Percentiles rank a stretch among this genome's conserved stretches.
phyloP scores from a whole-genome alignment of 176 grass and related monocot species.

The Ananas comosus region DNA sequence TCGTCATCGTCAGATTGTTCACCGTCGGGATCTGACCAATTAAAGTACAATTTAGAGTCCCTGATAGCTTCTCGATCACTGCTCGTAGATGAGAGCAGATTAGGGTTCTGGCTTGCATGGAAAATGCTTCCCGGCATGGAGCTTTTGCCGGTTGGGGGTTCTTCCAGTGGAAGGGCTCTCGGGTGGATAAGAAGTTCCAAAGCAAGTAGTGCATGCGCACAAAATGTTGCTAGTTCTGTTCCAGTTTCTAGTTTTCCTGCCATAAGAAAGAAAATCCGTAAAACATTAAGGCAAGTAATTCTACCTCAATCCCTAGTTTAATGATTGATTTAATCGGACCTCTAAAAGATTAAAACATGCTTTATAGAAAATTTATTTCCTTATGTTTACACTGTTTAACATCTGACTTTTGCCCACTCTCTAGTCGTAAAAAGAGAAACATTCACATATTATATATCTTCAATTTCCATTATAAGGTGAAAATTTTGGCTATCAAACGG shows the following conservation, averaged over 20 bases:
- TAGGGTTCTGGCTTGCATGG: conserved; percentile 11
- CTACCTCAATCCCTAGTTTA: background rate
- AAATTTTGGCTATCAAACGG: too few species aligned
- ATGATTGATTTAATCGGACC: conserved; percentile 7
- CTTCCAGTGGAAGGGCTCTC: conserved; percentile 47
- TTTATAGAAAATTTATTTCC: too few species aligned
- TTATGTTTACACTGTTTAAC: too few species aligned
- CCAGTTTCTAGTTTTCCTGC: conserved; percentile 75
- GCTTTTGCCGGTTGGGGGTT: background rate
- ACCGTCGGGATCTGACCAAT: conserved; percentile 40
- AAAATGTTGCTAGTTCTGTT: conserved; percentile 52
- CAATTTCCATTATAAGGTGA: too few species aligned
- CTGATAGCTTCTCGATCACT: too few species aligned
- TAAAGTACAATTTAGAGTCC: conserved; percentile 26
- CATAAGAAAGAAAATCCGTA: conserved; percentile 18
- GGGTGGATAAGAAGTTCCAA: conserved; percentile 90
- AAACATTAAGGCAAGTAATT: background rate
- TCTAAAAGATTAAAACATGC: background rate
- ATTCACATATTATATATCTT: too few species aligned
- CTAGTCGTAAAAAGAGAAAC: too few species aligned
- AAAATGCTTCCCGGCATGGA: conserved; percentile 12
- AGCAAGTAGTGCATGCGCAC: conserved; percentile 44
- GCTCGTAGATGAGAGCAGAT: background rate
- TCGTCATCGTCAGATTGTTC: conserved; percentile 21
- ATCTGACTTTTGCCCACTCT: too few species aligned